Evolutionary conservation across 257 asterid species (phyloP).

Genomic region (Solanum appendiculatum): DNA sequence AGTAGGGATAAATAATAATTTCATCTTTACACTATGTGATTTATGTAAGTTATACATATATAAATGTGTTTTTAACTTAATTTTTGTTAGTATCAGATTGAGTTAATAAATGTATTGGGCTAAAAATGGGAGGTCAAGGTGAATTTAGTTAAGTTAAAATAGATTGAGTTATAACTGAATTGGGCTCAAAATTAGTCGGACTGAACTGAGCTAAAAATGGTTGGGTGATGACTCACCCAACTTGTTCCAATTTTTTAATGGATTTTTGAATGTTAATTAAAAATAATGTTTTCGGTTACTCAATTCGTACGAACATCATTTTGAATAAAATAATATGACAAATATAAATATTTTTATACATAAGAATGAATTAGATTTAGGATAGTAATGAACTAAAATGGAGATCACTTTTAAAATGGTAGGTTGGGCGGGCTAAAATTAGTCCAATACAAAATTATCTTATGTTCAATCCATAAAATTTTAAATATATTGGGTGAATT

Average conservation of each 20-base stretch:
- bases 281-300: rapidly evolving
- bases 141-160: no score
- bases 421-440: not conserved
- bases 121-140: not conserved
- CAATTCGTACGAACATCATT: not conserved
- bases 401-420: not conserved
- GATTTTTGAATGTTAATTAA: not conserved
- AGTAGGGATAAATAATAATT: no score
- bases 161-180: no score
- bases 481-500: not conserved
- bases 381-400: not conserved
- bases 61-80: no score
- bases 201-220: not conserved
- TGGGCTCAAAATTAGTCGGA: no score
- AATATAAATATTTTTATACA: not conserved
- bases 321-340: not conserved
- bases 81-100: not conserved
- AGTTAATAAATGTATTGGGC: not conserved
- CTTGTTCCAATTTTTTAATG: not conserved
- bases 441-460: not conserved
- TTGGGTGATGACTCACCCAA: not conserved
- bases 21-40: no score
- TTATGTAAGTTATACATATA: no score
- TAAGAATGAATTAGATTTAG: not conserved
- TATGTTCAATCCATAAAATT: not conserved